A percentile compares a stretch with the other conserved stretches of the same genome.
Evolutionary conservation across 2,329 filamentous ascomycete genomes (phyloP).

Genomic region (Chrysosporium keratinophilum): DNA sequence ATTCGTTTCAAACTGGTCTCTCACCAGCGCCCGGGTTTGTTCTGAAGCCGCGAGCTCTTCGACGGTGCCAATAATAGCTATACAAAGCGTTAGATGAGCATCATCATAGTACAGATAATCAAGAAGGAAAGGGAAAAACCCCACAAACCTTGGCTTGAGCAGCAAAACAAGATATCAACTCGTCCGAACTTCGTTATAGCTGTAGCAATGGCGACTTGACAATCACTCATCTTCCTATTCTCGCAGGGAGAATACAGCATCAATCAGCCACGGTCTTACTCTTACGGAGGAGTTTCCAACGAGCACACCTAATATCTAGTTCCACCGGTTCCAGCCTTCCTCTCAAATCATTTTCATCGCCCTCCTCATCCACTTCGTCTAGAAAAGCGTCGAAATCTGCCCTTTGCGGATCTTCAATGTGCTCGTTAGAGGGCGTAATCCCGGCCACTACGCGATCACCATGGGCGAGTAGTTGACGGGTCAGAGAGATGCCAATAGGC

Average conservation of each 20-base stretch:
- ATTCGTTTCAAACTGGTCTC: conserved; percentile 86
- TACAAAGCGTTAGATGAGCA: conserved; percentile 13
- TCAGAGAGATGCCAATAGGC: conserved; percentile 71
- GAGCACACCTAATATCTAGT: conserved; percentile 44
- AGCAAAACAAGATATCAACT: conserved; percentile 83
- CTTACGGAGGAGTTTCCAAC: too few relatives aligned
- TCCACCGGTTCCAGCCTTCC: conserved; percentile 59
- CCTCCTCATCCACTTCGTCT: conserved; percentile 43
- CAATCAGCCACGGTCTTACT: neutral
- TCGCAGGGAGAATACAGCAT: neutral
- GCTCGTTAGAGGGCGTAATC: conserved; percentile 65
- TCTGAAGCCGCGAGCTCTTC: conserved; percentile 72
- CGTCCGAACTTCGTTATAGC: conserved; percentile 73
- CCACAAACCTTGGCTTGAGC: conserved; percentile 66
- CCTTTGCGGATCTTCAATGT: conserved; percentile 60
- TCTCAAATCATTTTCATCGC: conserved; percentile 66
- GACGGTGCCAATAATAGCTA: conserved; percentile 77
- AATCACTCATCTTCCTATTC: conserved; percentile 53
- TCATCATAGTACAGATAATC: neutral
- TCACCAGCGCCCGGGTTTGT: conserved; percentile 65
- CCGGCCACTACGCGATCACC: conserved; percentile 86
- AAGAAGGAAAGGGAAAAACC: conserved; percentile 11
- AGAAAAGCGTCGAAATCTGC: conserved; percentile 72
- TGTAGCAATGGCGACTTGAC: conserved; percentile 77
- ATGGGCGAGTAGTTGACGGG: conserved; percentile 72